Conservation (phyloP, 192 early-diverging fungal species). For the Linnemannia zychae region DNA sequence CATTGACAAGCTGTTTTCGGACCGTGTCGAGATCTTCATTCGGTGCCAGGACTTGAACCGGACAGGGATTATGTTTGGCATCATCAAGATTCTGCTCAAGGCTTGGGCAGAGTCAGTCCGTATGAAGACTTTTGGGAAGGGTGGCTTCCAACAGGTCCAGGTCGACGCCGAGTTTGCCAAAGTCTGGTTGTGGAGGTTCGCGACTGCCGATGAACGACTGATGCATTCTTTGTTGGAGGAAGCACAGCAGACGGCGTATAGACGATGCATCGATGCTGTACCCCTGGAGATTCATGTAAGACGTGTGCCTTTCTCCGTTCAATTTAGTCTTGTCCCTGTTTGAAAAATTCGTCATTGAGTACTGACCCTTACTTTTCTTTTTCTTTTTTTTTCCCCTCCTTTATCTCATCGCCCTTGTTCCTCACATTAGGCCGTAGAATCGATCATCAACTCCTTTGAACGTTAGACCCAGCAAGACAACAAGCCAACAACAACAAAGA, state of each 20-base stretch:
- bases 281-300: conserved; percentile 58
- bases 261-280: conserved; percentile 63
- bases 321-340: not conserved
- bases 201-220: conserved; percentile 60
- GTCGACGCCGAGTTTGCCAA: conserved; percentile 74
- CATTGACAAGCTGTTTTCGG: conserved; percentile 80
- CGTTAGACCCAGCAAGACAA: conserved; percentile 10
- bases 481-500: not conserved
- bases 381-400: not conserved
- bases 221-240: conserved; percentile 65
- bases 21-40: conserved; percentile 75
- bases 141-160: conserved; percentile 75
- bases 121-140: conserved; percentile 60
- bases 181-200: conserved; percentile 62
- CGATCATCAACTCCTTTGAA: conserved; percentile 28
- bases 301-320: not conserved
- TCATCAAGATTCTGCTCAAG: conserved; percentile 71
- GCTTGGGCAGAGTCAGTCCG: conserved; percentile 72
- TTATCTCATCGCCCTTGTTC: not conserved
- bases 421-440: conserved; percentile 36
- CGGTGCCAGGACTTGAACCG: conserved; percentile 64
- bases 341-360: conserved; percentile 26
- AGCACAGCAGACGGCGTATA: conserved; percentile 61
- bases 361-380: not conserved
- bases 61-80: conserved; percentile 61